These are phyloP conservation scores for Colletotrichum sp. DNA, from an alignment of 2,329 filamentous ascomycete genomes.

Conservation along the genomic window DNA sequence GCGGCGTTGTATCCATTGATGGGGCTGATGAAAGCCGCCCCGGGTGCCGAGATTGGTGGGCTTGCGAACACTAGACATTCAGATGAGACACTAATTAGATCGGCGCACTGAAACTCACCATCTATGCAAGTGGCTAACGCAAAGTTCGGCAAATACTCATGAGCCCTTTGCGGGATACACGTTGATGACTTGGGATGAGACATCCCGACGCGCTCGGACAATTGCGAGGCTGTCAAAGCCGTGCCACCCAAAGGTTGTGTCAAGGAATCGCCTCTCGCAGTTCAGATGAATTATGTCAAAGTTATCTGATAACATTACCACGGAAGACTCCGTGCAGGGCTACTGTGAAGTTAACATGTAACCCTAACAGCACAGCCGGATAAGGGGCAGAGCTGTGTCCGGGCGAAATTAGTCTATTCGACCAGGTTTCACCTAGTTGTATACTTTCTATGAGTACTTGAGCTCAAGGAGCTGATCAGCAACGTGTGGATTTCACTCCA, in stretches of 20 bases:
- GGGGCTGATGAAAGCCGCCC: neutral
- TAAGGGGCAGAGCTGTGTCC: neutral
- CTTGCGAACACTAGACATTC: neutral
- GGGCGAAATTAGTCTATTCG: neutral
- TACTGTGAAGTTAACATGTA: neutral
- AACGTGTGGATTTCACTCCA: neutral
- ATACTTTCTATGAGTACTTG: neutral
- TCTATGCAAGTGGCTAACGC: neutral
- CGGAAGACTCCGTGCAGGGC: neutral
- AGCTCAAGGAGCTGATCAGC: neutral
- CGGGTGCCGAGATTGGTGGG: neutral
- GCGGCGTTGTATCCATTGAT: neutral
- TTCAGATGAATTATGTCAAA: neutral
- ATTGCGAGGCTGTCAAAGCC: neutral
- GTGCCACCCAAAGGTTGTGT: neutral
- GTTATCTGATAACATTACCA: neutral
- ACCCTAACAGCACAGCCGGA: neutral
- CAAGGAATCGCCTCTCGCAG: neutral
- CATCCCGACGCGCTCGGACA: neutral
- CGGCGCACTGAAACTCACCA: neutral
- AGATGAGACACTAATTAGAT: neutral
- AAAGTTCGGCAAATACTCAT: neutral
- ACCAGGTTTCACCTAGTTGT: neutral
- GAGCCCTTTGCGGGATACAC: neutral
- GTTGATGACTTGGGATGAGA: neutral